A percentile compares a stretch with the other conserved stretches of the same genome.
Conservation (phyloP, 1,139 yeast genomes). For the Protomyces inundatus region DNA sequence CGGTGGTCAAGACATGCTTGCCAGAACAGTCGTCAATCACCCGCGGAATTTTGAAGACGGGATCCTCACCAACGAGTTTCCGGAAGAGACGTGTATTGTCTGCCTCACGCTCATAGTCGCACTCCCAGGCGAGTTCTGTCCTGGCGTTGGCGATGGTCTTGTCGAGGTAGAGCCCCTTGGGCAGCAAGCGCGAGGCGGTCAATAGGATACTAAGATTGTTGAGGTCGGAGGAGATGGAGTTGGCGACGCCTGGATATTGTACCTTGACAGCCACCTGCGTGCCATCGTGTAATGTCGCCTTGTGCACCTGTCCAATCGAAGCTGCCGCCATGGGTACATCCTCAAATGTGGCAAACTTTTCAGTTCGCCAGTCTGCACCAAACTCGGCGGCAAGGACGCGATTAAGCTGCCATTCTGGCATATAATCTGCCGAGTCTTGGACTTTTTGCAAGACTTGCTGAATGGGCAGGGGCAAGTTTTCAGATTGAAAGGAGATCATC, state of each 20-base stretch:
- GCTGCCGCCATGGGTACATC: conserved; percentile 96
- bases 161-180: conserved; percentile 87
- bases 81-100: conserved; percentile 65
- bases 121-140: conserved; percentile 92
- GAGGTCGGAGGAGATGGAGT: conserved; percentile 87
- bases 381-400: conserved; percentile 66
- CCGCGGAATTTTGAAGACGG: conserved; percentile 70
- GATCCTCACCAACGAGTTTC: conserved; percentile 58
- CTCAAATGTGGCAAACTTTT: conserved; percentile 61
- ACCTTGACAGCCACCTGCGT: conserved; percentile 85
- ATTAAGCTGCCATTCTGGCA: conserved; percentile 90
- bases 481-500: conserved; percentile 79
- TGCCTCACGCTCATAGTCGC: conserved; percentile 91
- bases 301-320: conserved; percentile 93
- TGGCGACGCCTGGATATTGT: conserved; percentile 97
- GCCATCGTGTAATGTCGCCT: conserved; percentile 56
- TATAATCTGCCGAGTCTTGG: conserved; percentile 91
- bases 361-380: conserved; percentile 70
- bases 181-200: conserved; percentile 80
- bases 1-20: conserved; percentile 83
- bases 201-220: conserved; percentile 74
- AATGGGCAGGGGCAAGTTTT: conserved; percentile 74
- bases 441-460: conserved; percentile 75
- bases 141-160: conserved; percentile 91
- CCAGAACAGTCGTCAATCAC: conserved; percentile 77